Base-by-base conservation (phyloP, 768 basidiomycete genomes). In the Pleurotus djamor region DNA sequence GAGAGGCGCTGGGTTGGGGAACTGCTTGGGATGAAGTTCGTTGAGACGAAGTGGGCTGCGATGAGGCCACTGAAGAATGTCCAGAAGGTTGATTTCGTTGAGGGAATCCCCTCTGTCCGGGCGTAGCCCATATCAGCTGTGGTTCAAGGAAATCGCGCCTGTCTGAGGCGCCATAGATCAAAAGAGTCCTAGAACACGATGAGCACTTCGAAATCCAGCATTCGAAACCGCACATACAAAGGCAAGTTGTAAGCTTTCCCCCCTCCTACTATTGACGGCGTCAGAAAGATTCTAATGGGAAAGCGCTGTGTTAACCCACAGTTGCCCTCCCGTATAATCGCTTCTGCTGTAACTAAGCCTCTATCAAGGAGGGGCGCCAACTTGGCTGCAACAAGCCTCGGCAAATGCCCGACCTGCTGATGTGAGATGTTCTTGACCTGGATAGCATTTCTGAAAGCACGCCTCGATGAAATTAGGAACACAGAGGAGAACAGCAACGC, bases 381-480 rank as follows among this genome's bases (percentile, higher is more conserved):
- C 64, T 82, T 80, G 0, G 69, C 55, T 0, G 84, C 90, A 10
- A 88, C 78, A 17, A 71, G 73, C 36, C 82, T 79, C 1, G 91
- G 87, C 21, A 95, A 68, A 71, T 95, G 94, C 1, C 94, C 94
- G 2, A 96, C 92, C 80, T 94, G 89, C 10, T 74, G 74, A 1
- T 78, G 76, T 1, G 80, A 77, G 44, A 94, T 92, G 66, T 96
- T 96, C 68, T 83, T 78, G 32, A 95, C 92, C 75, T 91, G 84
- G 28, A 93, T 87, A 1, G 90, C 88, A 70, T 92, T 91, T 33
- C 88, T 91, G 49, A 28, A 32, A 14, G 9, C 12, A 13, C 38
- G 38, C 9, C 21, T 56, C 5, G 56, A 10, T 4, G 7, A 37
- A 6, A 17, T 33, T 47, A 33, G 36, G 10, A 38, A 37, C 17